Evolutionary conservation across 2,329 filamentous ascomycete species (phyloP), one percentile per base, ranked within the genome.

Genomic region (Clarireedia homoeocarpa): DNA sequence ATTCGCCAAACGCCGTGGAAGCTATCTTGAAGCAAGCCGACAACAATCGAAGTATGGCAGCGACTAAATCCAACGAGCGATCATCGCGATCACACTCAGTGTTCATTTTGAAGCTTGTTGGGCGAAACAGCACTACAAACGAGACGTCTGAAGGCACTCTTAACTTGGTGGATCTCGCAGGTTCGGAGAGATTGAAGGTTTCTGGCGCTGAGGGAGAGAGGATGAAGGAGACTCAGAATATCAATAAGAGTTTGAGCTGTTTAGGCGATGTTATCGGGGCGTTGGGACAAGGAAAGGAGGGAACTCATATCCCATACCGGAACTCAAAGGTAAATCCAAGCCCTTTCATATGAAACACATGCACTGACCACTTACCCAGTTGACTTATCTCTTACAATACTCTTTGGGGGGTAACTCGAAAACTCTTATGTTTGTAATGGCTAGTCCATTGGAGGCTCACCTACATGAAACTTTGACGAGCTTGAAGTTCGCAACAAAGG

Each of bases 371-470:
- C 12, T 34, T 36, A 10, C 52, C 24, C 56, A 87, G 81, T 79
- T 99, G 62, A 99, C 94, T 7, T 95, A 96, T 68, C 79, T 99
- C 48, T 80, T 99, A 39, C 90, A 97, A 81, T 95, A 94, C 69
- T 96, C 90, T 3, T 77, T 99, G 6, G 92, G 94, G 4, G 94
- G 94, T 15, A 96, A 96, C 71, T 94, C 88, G 64, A 95, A 96
- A 74, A 99, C 94, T 0, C 85, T 99, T 66, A 99, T 99, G 94
- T 96, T 99, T 71, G 90, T 97, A 70, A 97, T 97, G 91, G 88
- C 96, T 56, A 94, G 88, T 64, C 94, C 94, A 36, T 76, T 97
- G 58, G 89, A 95, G 74, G 88, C 85, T 5, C 94, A 97, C 74
- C 76, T 96, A 62, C 88, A 86, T 67, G 94, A 99, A 77, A 96